Conservation (phyloP, 495 filamentous ascomycete genomes). For the Tuber brumale region DNA sequence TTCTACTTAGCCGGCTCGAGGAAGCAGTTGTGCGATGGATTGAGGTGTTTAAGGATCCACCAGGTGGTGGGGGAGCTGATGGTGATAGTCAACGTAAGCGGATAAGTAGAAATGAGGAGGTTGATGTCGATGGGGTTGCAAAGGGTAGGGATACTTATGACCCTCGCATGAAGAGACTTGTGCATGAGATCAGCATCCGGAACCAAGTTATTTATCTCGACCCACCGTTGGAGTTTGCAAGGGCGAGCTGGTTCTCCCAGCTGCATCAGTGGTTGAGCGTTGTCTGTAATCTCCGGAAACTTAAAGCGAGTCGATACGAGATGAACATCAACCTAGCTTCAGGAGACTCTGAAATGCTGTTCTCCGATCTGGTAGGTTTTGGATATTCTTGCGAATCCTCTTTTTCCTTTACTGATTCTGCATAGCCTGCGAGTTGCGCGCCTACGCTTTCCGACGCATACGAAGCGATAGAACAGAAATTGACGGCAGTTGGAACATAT, state of each 20-base stretch:
- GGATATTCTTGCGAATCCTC: neutral
- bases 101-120: slow-evolving; percentile 46
- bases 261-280: slow-evolving; percentile 88
- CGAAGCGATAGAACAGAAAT: slow-evolving; percentile 66
- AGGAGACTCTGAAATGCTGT: slow-evolving; percentile 62
- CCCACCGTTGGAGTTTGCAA: slow-evolving; percentile 81
- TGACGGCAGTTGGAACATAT: slow-evolving; percentile 68
- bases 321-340: slow-evolving; percentile 65
- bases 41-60: slow-evolving; percentile 63
- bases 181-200: slow-evolving; percentile 89
- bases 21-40: slow-evolving; percentile 81
- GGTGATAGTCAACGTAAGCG: slow-evolving; percentile 46
- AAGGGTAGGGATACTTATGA: slow-evolving; percentile 45
- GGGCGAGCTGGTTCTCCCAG: slow-evolving; percentile 88
- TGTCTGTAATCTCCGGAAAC: slow-evolving; percentile 82
- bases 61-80: slow-evolving; percentile 46
- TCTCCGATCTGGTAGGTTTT: slow-evolving; percentile 65
- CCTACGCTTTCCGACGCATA: slow-evolving; percentile 72
- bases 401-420: slow-evolving; percentile 13
- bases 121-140: slow-evolving; percentile 41
- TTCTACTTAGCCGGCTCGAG: slow-evolving; percentile 67
- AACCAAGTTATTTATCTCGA: slow-evolving; percentile 95
- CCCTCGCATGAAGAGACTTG: slow-evolving; percentile 59
- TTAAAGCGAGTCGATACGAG: slow-evolving; percentile 91
- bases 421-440: slow-evolving; percentile 60